Evolutionary conservation across 2,329 filamentous ascomycete genomes (phyloP).

Genomic region (Dothideomycetes sp.): DNA sequence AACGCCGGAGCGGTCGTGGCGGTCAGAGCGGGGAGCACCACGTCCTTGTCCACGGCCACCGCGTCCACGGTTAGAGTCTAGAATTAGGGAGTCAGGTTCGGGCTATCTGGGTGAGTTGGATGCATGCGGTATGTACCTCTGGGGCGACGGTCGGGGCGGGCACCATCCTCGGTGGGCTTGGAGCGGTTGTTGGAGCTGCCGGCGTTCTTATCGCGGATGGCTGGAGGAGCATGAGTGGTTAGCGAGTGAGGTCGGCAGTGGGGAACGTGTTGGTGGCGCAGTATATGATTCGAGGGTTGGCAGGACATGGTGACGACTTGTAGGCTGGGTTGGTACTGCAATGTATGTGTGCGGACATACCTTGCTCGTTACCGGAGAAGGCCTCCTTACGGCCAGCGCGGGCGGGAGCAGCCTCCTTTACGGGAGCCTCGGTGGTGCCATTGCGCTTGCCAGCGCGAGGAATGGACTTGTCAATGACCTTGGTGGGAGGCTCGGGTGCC

Average conservation of each 20-base stretch:
- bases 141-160: slow-evolving; percentile 34
- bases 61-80: slow-evolving; percentile 27
- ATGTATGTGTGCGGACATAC: too few relatives aligned
- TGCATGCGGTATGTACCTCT: slow-evolving; percentile 11
- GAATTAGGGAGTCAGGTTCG: background rate
- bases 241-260: too few relatives aligned
- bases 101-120: too few relatives aligned
- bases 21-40: slow-evolving; percentile 40
- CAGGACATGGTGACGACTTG: too few relatives aligned
- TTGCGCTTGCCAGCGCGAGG: slow-evolving; percentile 78
- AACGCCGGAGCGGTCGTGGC: slow-evolving; percentile 48
- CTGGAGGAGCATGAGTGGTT: too few relatives aligned
- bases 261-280: background rate
- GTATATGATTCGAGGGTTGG: background rate
- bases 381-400: slow-evolving; percentile 45
- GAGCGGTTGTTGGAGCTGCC: slow-evolving; percentile 73
- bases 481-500: slow-evolving; percentile 66
- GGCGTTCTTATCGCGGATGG: slow-evolving; percentile 80
- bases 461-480: slow-evolving; percentile 76
- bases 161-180: slow-evolving; percentile 63
- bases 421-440: slow-evolving; percentile 61
- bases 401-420: slow-evolving; percentile 29
- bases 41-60: slow-evolving; percentile 46
- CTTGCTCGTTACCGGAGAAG: slow-evolving; percentile 70
- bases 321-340: too few relatives aligned